These are phyloP conservation scores for Cephaloascus fragrans DNA, from an alignment of 805 yeast genomes.

Conservation along the genomic window DNA sequence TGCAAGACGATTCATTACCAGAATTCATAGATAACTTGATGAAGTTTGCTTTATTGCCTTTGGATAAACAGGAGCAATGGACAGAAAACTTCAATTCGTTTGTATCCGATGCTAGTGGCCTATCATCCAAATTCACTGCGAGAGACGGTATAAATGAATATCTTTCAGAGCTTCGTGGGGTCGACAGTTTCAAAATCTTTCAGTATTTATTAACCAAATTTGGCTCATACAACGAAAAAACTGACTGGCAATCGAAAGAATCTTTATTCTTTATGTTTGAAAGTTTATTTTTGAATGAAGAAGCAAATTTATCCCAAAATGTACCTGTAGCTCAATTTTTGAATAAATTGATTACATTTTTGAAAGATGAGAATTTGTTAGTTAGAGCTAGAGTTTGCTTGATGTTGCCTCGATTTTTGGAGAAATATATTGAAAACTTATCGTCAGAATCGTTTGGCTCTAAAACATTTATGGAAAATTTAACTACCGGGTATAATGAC, in stretches of 20 bases:
- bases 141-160: constrained; percentile 57
- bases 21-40: constrained; percentile 19
- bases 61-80: constrained; percentile 36
- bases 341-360: constrained; percentile 7
- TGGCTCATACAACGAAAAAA: background rate
- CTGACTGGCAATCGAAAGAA: constrained; percentile 25
- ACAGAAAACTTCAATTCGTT: constrained; percentile 54
- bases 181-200: constrained; percentile 19
- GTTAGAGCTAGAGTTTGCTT: constrained; percentile 40
- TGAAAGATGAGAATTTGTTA: constrained; percentile 17
- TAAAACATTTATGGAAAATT: constrained; percentile 17
- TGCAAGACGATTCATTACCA: constrained; percentile 10
- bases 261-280: constrained; percentile 29
- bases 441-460: constrained; percentile 20
- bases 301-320: constrained; percentile 9
- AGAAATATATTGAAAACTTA: constrained; percentile 32
- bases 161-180: constrained; percentile 35
- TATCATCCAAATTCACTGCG: constrained; percentile 41
- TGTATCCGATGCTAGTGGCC: constrained; percentile 67
- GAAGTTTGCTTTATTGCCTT: constrained; percentile 29
- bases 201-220: background rate
- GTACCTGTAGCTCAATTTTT: constrained; percentile 13
- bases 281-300: constrained; percentile 32
- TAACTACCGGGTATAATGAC: constrained; percentile 11
- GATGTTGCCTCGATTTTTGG: constrained; percentile 46